Evolutionary conservation across 345 rosid species (phyloP), one percentile per base, ranked within the genome.

Genomic region (Hevea brasiliensis): DNA sequence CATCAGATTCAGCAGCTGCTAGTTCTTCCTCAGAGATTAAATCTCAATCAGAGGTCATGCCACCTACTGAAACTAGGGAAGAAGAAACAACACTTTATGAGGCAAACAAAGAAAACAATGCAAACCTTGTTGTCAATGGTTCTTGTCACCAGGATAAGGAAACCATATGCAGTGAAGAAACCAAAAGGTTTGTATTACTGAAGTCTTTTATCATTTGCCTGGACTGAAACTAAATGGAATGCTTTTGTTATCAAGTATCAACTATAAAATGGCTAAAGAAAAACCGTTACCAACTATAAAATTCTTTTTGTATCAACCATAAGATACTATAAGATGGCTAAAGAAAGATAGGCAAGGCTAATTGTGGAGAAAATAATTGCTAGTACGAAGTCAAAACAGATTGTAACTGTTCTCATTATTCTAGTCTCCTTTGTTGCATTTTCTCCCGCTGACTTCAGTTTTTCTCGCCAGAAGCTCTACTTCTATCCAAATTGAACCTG

Each of bases 131-230:
- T 44, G 62, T 50, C 61, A 70, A 65, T 50, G 41, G 37, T 68
- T 44, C 70, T 44, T 23, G 68, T 57, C 61, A 68, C 51, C 68
- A 73, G 62, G 78, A 65, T 44, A 47, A 70, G 32, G 76, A 47
- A 15, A 56, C 61, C 23, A 62, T 8, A 29, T 71, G 78, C 58
- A 32, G 65, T 57, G 77, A 71, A 75, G 84, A 71, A 23, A 74
- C 72, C 45, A 65, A 63, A 72, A 88, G 97, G 97, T 92, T 61
- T 40, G 68, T 70, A 61, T 29, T 61, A 67, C 18, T 65, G 1
- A 59, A 27, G 15, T 8, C 27, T n/a, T 13, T 13, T 40, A 24
- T 54, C 14, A 27, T 20, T 37, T 53, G 29, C 0, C 13, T 53
- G 15, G 41, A 14, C 14, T 35, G 41, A 60, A 60, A 60, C 6